Base-by-base conservation (phyloP, 192 early-diverging fungal genomes). In the Podochytrium sp. region DNA sequence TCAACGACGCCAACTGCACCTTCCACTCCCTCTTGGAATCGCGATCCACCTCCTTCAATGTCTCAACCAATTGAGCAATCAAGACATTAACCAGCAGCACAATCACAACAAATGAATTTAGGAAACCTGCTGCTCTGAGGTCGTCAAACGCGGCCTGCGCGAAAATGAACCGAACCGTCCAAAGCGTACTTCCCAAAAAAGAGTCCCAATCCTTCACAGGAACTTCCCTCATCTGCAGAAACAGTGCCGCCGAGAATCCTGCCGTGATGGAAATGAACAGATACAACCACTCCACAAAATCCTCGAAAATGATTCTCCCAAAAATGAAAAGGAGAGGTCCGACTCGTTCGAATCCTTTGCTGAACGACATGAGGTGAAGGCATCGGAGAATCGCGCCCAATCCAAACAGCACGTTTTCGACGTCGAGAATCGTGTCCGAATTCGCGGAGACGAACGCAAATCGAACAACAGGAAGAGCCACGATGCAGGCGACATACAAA, bases 281-380 rank as follows among this genome's bases (percentile, higher is more conserved):
- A 29, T 30, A 57, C 0, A 71, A 23, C 62, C 60, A 76, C 23
- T 60, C n/a, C 5, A 76, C 0, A 7, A 76, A 39, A 43, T 76
- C 75, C 35, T 33, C 51, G 10, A 27, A 20, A n/a, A 76, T 23
- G 43, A 76, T 76, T 32, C 29, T 40, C 37, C 6, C 30, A 40
- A 76, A 69, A 29, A 76, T 57, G 18, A 70, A 5, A 23, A 70
- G 33, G 23, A 76, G 59, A 10, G 75, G 75, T 3, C 75, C 75
- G 49, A 76, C 30, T 2, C 23, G 27, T 2, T 47, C 30, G 30
- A 59, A 70, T 1, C 65, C 75, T 59, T 76, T 76, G 29, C 57
- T n/a, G 50, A 76, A 76, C 29, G 30, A 29, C 25, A 76, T 65
- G 20, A 76, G 20, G 51, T 63, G 62, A 10, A 76, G 47, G 66